Percentiles rank a stretch among this genome's conserved stretches.
These are phyloP conservation scores for Zoysia matrella DNA, from an alignment of 202 grass and related monocot species.

Conservation along the genomic window DNA sequence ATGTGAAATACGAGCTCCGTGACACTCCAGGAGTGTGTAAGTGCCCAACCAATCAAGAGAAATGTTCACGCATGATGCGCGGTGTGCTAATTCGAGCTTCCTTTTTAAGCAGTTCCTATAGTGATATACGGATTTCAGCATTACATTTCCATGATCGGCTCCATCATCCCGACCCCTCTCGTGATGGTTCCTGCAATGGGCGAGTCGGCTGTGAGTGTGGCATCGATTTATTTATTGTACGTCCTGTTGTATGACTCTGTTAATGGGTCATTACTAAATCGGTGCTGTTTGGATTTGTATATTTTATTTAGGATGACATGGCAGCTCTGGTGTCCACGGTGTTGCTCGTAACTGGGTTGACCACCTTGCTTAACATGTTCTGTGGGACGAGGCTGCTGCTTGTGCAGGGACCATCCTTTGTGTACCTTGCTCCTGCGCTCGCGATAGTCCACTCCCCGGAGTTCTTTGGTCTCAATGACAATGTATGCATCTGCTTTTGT, in stretches of 20 bases:
- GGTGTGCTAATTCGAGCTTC: constrained; percentile 15
- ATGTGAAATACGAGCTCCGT: constrained; percentile 66
- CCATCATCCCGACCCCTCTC: constrained; percentile 83
- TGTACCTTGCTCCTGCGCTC: constrained; percentile 89
- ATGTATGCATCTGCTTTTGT: too few relatives aligned
- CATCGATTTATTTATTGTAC: neutral
- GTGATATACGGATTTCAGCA: constrained; percentile 77
- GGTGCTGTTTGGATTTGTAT: constrained; percentile 23
- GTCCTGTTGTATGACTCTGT: constrained; percentile 18
- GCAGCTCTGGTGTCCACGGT: constrained; percentile 89
- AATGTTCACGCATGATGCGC: neutral
- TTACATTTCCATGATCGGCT: constrained; percentile 92
- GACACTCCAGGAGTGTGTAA: constrained; percentile 62
- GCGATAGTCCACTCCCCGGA: constrained; percentile 88
- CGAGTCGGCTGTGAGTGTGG: constrained; percentile 72
- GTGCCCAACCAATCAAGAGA: constrained; percentile 27
- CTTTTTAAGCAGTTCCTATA: constrained; percentile 69
- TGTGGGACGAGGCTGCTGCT: constrained; percentile 87
- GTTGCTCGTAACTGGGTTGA: constrained; percentile 75
- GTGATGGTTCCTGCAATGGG: constrained; percentile 96
- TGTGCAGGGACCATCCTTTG: constrained; percentile 93
- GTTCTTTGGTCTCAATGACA: constrained; percentile 31
- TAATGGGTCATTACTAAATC: constrained; percentile 15
- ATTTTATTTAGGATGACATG: constrained; percentile 70
- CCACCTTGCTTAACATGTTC: constrained; percentile 79